phyloP scores from a whole-genome alignment of 495 filamentous ascomycete species.

The Trichoderma reesei region DNA sequence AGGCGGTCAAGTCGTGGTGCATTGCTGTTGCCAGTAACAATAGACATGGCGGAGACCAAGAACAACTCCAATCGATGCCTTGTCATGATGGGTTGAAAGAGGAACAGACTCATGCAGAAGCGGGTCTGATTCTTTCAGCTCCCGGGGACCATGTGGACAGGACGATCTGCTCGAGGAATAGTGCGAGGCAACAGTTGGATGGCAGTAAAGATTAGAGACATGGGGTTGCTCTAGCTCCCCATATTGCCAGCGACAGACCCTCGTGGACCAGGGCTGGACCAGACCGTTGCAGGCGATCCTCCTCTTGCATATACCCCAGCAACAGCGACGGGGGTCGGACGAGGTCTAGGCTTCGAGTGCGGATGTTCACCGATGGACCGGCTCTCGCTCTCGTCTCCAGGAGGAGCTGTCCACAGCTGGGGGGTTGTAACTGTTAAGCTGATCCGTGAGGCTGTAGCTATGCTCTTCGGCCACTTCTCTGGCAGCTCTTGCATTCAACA shows the following conservation, averaged over 20 bases:
- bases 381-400: background rate
- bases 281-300: background rate
- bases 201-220: background rate
- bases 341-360: background rate
- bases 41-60: background rate
- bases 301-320: background rate
- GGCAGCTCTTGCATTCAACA: background rate
- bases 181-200: background rate
- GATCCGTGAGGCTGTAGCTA: background rate
- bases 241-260: background rate
- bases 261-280: background rate
- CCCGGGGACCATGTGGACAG: background rate
- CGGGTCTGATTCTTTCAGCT: background rate
- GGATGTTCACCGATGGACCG: background rate
- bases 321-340: background rate
- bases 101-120: background rate
- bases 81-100: background rate
- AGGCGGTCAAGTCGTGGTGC: background rate
- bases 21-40: background rate
- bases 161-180: background rate
- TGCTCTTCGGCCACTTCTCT: background rate
- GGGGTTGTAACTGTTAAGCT: background rate
- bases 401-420: background rate
- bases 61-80: background rate
- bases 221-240: background rate